Base-by-base conservation (phyloP, 2,329 filamentous ascomycete genomes). In the Ceratocystis ficicola region DNA sequence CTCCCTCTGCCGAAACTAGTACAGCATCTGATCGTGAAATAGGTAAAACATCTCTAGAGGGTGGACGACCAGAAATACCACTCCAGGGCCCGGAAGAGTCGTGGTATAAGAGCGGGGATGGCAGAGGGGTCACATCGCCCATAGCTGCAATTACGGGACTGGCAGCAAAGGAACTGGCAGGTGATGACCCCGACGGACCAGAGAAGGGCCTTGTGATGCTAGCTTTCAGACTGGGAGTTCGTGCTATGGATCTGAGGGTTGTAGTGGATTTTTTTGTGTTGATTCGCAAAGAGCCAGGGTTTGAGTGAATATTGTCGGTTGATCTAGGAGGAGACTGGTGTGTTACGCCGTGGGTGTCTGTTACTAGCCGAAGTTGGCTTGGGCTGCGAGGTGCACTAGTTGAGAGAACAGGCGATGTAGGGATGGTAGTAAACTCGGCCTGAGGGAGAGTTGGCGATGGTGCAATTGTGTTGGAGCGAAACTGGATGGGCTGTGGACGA, bases 121-220 rank as follows among this genome's bases (percentile, higher is more conserved):
- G 89, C 44, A 94, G 77, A 65, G 89, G 89, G 2, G 89, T 93
- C 69, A 94, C 77, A 73, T 90, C 87, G 68, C 86, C 85, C 84
- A 91, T 87, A 59, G 88, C 87, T 67, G 85, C 82, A 65, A 91
- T 83, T 69, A 88, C 82, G 2, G 88, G 88, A 66, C 88, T 91
- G 5, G 87, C 83, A n/a, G 87, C 79, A 36, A 81, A 77, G 2
- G 87, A 90, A 71, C 82, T 87, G 12, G 86, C 80, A 1, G 84
- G 79, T 46, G 82, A 85, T 17, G 74, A 57, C 17, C 61, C 65
- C 20, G 60, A 59, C 22, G 30, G 72, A 32, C 77, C 73, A 52
- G 80, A 78, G 44, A 83, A 76, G 68, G 77, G 77, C 71, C 77
- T 78, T 57, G 77, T 74, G 20, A 84, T 74, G 60, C 79, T 77